These are phyloP conservation scores for Penicillium bialowiezense DNA, from an alignment of 495 filamentous ascomycete species.

Conservation along the genomic window DNA sequence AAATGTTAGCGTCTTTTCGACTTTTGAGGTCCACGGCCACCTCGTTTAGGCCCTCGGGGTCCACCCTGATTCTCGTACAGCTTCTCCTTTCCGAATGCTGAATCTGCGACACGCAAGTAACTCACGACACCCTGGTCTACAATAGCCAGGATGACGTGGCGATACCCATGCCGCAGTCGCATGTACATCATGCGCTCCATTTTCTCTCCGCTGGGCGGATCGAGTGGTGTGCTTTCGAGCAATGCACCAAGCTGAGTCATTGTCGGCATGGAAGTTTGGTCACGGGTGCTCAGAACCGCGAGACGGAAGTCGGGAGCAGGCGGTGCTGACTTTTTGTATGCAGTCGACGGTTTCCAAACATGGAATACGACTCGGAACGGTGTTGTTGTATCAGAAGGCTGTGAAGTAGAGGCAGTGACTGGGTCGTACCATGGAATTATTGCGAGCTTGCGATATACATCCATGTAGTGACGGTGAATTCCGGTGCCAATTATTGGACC, in stretches of 20 bases:
- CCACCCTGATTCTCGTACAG: slow-evolving; percentile 49
- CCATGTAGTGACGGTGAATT: slow-evolving; percentile 73
- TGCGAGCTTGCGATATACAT: slow-evolving; percentile 72
- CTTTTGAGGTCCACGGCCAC: slow-evolving; percentile 25
- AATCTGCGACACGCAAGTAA: slow-evolving; percentile 76
- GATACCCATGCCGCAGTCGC: slow-evolving; percentile 78
- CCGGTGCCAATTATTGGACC: slow-evolving; percentile 75
- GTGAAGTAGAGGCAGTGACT: slow-evolving; percentile 11
- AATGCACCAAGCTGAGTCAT: slow-evolving; percentile 66
- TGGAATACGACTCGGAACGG: slow-evolving; percentile 73
- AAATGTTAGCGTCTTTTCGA: slow-evolving; percentile 33
- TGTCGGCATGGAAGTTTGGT: slow-evolving; percentile 64
- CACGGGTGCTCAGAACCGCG: slow-evolving; percentile 71
- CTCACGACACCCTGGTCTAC: slow-evolving; percentile 89
- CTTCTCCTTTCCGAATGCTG: slow-evolving; percentile 72
- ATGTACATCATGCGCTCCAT: slow-evolving; percentile 54
- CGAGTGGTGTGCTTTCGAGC: slow-evolving; percentile 63
- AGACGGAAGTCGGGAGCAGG: slow-evolving; percentile 78
- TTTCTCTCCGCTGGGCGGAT: slow-evolving; percentile 54
- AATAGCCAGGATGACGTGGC: slow-evolving; percentile 81
- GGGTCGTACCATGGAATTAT: slow-evolving; percentile 76
- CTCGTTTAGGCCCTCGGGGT: slow-evolving; percentile 33
- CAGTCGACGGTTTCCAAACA: slow-evolving; percentile 72
- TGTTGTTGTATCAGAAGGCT: slow-evolving; percentile 19
- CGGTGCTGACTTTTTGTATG: slow-evolving; percentile 72